Evolutionary conservation across 306 rosid genomes (phyloP).

Genomic region (Trifolium dubium): DNA sequence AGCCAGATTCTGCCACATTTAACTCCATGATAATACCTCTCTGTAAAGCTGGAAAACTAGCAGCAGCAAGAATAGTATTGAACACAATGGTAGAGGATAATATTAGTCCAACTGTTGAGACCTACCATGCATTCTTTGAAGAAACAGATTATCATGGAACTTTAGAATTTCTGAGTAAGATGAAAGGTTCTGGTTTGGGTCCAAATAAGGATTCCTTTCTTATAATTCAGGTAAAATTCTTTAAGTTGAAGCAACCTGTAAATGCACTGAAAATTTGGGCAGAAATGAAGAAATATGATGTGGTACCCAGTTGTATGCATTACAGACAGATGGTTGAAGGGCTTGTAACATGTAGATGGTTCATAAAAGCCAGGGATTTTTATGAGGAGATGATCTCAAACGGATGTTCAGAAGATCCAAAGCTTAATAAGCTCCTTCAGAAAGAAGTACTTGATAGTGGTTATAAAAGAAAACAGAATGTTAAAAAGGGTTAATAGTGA

Average conservation of each 20-base stretch:
- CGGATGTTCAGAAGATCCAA: constrained; percentile 67
- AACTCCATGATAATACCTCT: constrained; percentile 78
- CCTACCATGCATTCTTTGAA: constrained; percentile 84
- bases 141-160: constrained; percentile 63
- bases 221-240: constrained; percentile 60
- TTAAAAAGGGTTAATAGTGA: constrained; percentile 40
- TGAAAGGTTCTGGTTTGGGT: constrained; percentile 67
- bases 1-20: constrained; percentile 73
- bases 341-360: constrained; percentile 59
- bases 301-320: constrained; percentile 62
- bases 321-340: constrained; percentile 70
- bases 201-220: constrained; percentile 67
- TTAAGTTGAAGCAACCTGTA: constrained; percentile 64
- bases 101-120: constrained; percentile 67
- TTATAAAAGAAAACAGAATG: constrained; percentile 39
- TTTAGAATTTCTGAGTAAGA: constrained; percentile 63
- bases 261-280: constrained; percentile 71
- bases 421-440: constrained; percentile 65
- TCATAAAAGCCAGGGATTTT: constrained; percentile 66
- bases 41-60: constrained; percentile 65
- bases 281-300: constrained; percentile 63
- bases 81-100: constrained; percentile 66
- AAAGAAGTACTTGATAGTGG: constrained; percentile 44
- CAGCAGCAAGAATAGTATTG: constrained; percentile 66
- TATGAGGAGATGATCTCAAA: constrained; percentile 65